A percentile compares a stretch with the other conserved stretches of the same genome.
Evolutionary conservation across 106 monocot species (phyloP).

Genomic region (Agapanthus africanus): DNA sequence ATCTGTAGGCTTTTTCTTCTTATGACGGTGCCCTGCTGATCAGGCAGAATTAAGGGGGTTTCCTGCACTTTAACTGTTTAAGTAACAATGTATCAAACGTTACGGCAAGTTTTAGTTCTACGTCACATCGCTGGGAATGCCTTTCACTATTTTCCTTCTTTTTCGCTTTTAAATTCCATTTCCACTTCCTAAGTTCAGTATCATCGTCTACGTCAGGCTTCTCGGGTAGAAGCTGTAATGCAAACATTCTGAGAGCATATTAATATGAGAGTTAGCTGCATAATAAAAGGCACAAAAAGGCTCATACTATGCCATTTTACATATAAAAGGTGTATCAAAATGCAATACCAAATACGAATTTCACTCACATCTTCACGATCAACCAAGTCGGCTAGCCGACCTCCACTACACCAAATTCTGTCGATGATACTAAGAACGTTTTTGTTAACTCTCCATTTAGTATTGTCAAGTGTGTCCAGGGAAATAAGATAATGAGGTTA

Average conservation of each 20-base stretch:
- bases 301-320: no score
- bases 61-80: no score
- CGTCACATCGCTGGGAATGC: slow-evolving; percentile 86
- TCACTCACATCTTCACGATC: slow-evolving; percentile 81
- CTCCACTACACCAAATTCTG: slow-evolving; percentile 98
- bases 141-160: slow-evolving; percentile 90
- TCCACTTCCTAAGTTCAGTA: slow-evolving; percentile 59
- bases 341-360: no score
- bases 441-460: slow-evolving; percentile 92
- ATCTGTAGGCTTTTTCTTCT: no score
- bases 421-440: slow-evolving; percentile 81
- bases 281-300: no score
- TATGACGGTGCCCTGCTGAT: no score
- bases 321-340: no score
- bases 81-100: no score
- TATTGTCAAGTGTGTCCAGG: slow-evolving; percentile 61
- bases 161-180: slow-evolving; percentile 41
- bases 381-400: slow-evolving; percentile 79
- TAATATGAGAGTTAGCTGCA: no score
- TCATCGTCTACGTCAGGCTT: slow-evolving; percentile 86
- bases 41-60: no score
- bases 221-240: slow-evolving; percentile 28
- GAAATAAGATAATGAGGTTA: no score
- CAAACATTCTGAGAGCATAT: no score
- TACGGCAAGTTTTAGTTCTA: slow-evolving; percentile 96